These are phyloP conservation scores for Raphidocelis subcapitata DNA, from an alignment of 139 green algal genomes.

Conservation along the genomic window DNA sequence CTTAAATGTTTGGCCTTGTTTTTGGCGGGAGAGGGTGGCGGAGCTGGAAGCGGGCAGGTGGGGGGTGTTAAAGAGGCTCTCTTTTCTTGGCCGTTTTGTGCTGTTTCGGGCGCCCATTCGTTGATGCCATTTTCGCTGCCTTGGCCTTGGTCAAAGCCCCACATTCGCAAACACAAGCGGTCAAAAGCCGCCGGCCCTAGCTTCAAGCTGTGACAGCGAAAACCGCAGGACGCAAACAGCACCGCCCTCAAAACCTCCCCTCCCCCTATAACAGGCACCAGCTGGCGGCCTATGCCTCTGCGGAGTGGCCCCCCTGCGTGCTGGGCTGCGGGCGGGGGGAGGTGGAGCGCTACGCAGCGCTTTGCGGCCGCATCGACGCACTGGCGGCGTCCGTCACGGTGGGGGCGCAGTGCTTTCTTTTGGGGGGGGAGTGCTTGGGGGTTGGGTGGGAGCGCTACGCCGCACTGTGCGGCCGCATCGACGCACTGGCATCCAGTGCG, in stretches of 20 bases:
- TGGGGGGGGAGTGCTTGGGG: too few relatives aligned
- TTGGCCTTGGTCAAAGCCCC: too few relatives aligned
- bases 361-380: slow-evolving; percentile 40
- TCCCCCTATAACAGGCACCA: neutral
- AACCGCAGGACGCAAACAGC: too few relatives aligned
- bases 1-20: too few relatives aligned
- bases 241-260: too few relatives aligned
- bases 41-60: slow-evolving; percentile 52
- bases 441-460: slow-evolving; percentile 49
- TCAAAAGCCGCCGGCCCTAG: too few relatives aligned
- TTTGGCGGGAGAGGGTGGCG: slow-evolving; percentile 55
- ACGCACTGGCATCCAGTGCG: slow-evolving; percentile 54
- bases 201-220: too few relatives aligned
- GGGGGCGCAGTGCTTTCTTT: neutral
- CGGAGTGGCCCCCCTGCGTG: slow-evolving; percentile 54
- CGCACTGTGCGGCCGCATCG: slow-evolving; percentile 35
- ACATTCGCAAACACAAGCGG: too few relatives aligned
- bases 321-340: slow-evolving; percentile 46
- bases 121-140: too few relatives aligned
- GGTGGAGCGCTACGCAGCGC: slow-evolving; percentile 55
- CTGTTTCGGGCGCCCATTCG: too few relatives aligned
- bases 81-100: too few relatives aligned
- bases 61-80: too few relatives aligned
- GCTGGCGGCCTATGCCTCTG: slow-evolving; percentile 36
- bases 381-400: slow-evolving; percentile 56